phyloP scores from a whole-genome alignment of 305 asterid species.

The Fraxinus platypoda region DNA sequence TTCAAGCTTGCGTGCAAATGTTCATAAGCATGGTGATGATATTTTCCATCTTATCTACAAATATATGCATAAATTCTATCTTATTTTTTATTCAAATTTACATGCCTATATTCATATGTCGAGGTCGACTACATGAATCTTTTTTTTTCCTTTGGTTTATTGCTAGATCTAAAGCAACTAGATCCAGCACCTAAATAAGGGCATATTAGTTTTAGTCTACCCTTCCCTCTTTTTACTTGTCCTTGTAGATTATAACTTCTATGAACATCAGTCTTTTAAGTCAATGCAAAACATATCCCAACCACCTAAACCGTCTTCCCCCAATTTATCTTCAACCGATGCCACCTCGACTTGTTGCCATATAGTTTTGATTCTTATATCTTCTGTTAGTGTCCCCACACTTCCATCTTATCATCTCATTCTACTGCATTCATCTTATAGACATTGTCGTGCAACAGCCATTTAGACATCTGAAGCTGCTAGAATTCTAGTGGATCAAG shows the following conservation, averaged over 20 bases:
- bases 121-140: neutral
- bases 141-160: too few species aligned
- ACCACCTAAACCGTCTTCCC: too few species aligned
- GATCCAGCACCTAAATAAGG: too few species aligned
- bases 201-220: too few species aligned
- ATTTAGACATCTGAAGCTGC: neutral
- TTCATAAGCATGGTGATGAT: slow-evolving; percentile 28
- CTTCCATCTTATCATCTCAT: neutral
- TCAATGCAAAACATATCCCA: too few species aligned
- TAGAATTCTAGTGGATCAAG: neutral
- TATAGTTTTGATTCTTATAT: neutral
- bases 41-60: neutral
- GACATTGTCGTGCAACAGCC: neutral
- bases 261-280: too few species aligned
- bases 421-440: neutral
- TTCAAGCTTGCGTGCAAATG: slow-evolving; percentile 41
- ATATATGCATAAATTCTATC: neutral
- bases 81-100: neutral
- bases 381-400: neutral
- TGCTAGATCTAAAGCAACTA: too few species aligned
- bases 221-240: too few species aligned
- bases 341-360: neutral
- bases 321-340: too few species aligned
- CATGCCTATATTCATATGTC: neutral
- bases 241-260: too few species aligned